These are phyloP conservation scores for Nemania abortiva DNA, from an alignment of 2,329 filamentous ascomycete species.

Conservation along the genomic window DNA sequence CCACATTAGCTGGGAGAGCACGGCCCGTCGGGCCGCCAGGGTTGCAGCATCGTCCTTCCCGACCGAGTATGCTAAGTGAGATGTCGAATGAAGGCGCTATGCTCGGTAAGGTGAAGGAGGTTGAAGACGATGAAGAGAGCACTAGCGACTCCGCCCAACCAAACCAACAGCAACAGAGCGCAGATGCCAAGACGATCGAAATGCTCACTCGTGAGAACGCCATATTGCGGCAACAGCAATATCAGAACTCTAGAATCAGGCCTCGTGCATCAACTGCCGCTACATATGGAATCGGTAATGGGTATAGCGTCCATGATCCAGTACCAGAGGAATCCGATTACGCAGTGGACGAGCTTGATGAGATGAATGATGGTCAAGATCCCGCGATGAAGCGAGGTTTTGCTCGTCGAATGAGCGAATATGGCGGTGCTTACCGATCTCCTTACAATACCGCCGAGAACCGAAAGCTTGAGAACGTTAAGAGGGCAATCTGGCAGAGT, in stretches of 20 bases:
- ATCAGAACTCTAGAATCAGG: conserved; percentile 66
- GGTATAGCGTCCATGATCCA: conserved; percentile 69
- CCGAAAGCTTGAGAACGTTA: conserved; percentile 73
- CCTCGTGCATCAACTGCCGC: conserved; percentile 69
- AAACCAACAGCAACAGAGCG: conserved; percentile 64
- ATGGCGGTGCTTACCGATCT: conserved; percentile 60
- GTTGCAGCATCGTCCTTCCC: conserved; percentile 84
- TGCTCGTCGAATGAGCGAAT: conserved; percentile 70
- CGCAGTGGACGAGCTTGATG: conserved; percentile 79
- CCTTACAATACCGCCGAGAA: conserved; percentile 67
- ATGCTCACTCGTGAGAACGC: conserved; percentile 72
- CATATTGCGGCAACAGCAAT: conserved; percentile 68
- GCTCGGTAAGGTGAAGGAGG: conserved; percentile 77
- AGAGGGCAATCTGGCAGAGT: conserved; percentile 78
- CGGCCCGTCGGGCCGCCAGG: conserved; percentile 71
- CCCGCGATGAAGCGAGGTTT: conserved; percentile 60
- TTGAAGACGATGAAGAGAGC: conserved; percentile 73
- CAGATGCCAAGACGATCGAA: conserved; percentile 73
- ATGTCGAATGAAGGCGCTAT: conserved; percentile 73
- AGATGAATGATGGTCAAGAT: conserved; percentile 66
- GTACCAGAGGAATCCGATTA: conserved; percentile 76
- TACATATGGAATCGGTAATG: conserved; percentile 65
- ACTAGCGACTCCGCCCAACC: conserved; percentile 67
- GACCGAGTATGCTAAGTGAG: conserved; percentile 80
- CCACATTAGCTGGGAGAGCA: conserved; percentile 64